These are phyloP conservation scores for Xylaria sp. DNA, from an alignment of 2,329 filamentous ascomycete genomes.

Conservation along the genomic window DNA sequence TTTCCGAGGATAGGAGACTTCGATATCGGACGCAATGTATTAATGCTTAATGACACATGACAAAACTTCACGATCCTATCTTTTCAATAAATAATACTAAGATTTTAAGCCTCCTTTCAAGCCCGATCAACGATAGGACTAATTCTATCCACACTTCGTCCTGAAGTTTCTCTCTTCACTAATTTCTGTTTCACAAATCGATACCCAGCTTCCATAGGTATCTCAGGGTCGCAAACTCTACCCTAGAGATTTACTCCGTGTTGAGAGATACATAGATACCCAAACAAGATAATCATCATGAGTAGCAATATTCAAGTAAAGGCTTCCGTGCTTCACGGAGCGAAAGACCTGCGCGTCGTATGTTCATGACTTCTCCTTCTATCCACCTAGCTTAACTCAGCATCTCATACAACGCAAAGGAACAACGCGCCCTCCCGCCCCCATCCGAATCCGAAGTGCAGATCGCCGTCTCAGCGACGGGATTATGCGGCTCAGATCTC, in stretches of 20 bases:
- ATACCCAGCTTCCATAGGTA: neutral
- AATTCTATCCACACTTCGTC: neutral
- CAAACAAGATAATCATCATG: slow-evolving; percentile 18
- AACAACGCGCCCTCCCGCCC: slow-evolving; percentile 64
- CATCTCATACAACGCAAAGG: slow-evolving; percentile 45
- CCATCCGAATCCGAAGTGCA: slow-evolving; percentile 68
- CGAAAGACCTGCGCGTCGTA: slow-evolving; percentile 62
- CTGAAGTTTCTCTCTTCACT: neutral
- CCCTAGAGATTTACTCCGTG: neutral
- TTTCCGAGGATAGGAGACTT: neutral
- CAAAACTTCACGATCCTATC: slow-evolving; percentile 20
- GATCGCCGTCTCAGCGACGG: slow-evolving; percentile 68
- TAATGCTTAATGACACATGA: neutral
- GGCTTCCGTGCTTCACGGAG: slow-evolving; percentile 65
- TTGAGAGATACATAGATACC: neutral
- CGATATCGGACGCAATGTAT: slow-evolving; percentile 11
- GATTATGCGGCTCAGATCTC: slow-evolving; percentile 74
- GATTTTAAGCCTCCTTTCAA: neutral
- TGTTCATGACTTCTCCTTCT: slow-evolving; percentile 34
- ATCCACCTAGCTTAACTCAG: neutral
- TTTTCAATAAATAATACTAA: neutral
- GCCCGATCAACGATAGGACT: neutral
- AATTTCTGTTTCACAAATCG: neutral
- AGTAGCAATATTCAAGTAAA: slow-evolving; percentile 35
- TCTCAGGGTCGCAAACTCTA: neutral